Evolutionary conservation across 2,329 filamentous ascomycete species (phyloP).

Genomic region (Aureobasidium sp.): DNA sequence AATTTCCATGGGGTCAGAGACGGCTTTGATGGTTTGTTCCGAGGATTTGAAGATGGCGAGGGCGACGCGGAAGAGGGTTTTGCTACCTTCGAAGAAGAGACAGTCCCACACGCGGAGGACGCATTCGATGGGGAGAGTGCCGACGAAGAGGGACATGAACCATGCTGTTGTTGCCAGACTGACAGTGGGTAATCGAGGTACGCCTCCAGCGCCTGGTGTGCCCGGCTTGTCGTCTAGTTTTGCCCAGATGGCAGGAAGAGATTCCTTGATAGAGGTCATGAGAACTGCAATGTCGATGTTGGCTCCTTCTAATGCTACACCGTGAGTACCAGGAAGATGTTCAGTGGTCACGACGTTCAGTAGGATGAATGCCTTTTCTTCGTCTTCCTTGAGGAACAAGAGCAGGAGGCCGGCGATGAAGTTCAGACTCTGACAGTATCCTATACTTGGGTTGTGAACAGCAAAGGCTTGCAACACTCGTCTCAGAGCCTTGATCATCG

Average conservation of each 20-base stretch:
- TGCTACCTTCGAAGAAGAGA: constrained; percentile 91
- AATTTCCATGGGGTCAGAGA: constrained; percentile 86
- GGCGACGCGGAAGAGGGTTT: constrained; percentile 86
- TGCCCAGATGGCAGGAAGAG: constrained; percentile 73
- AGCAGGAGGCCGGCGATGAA: constrained; percentile 86
- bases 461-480: constrained; percentile 84
- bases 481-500: constrained; percentile 71
- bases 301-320: constrained; percentile 79
- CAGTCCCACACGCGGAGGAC: constrained; percentile 91
- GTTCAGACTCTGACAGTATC: constrained; percentile 93
- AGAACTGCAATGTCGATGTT: constrained; percentile 92
- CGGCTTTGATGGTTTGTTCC: constrained; percentile 68
- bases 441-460: constrained; percentile 81
- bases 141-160: constrained; percentile 98
- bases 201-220: constrained; percentile 28
- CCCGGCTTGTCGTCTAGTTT: constrained; percentile 69
- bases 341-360: constrained; percentile 84
- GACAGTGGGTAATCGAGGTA: constrained; percentile 67
- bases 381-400: constrained; percentile 69
- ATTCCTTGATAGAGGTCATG: constrained; percentile 77
- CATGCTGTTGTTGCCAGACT: constrained; percentile 89
- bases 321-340: constrained; percentile 86
- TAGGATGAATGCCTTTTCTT: constrained; percentile 88
- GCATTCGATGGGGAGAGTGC: constrained; percentile 82
- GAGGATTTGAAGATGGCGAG: constrained; percentile 85